Conservation (phyloP, 169 alveolate species). For the Perkinsus olseni region DNA sequence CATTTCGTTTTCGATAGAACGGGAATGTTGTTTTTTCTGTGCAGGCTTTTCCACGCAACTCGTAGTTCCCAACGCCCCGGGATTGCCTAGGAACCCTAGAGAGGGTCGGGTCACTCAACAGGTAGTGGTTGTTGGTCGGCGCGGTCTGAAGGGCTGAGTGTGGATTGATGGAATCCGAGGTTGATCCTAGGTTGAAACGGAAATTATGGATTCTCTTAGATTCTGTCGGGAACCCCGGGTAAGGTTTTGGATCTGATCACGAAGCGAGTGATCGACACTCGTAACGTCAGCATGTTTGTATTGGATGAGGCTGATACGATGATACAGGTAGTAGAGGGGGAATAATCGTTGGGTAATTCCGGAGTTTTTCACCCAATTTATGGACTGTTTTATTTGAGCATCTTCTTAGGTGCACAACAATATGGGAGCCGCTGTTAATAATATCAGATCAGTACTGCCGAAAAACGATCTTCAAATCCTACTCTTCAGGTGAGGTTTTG, state of each 20-base stretch:
- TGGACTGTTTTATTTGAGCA: background rate
- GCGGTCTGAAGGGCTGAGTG: no score
- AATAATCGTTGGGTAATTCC: no score
- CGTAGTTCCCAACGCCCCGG: no score
- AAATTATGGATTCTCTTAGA: constrained; percentile 17
- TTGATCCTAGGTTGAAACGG: no score
- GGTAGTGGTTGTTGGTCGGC: no score
- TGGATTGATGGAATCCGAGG: no score
- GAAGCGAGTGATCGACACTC: constrained; percentile 63
- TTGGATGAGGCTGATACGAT: constrained; percentile 98
- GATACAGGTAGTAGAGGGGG: constrained; percentile 65
- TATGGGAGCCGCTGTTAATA: constrained; percentile 31
- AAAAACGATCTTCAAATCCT: constrained; percentile 62
- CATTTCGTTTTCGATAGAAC: no score
- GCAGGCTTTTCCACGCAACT: no score
- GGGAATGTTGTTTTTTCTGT: no score
- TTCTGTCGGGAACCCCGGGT: constrained; percentile 96
- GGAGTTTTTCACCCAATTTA: no score
- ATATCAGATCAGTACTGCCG: constrained; percentile 52
- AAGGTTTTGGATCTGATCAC: constrained; percentile 84
- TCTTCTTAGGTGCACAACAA: background rate
- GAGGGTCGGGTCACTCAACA: no score
- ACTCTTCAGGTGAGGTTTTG: constrained; percentile 35
- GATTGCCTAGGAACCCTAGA: no score
- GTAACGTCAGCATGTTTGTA: constrained; percentile 55